A percentile compares a stretch with the other conserved stretches of the same genome.
phyloP scores from a whole-genome alignment of 345 rosid genomes.

The Sisymbrium altissimum region DNA sequence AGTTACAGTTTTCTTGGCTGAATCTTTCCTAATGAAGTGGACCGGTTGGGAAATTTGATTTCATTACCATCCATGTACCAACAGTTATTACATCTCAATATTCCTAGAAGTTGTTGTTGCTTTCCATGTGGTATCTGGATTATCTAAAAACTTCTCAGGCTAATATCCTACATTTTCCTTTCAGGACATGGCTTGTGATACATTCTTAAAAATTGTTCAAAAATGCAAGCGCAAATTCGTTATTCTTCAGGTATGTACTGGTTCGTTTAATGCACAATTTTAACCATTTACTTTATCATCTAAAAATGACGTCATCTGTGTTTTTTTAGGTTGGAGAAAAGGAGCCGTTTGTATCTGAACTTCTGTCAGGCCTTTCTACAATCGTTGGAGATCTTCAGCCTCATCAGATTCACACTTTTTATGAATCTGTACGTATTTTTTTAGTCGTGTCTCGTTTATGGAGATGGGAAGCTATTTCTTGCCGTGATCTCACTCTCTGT shows the following conservation, averaged over 20 bases:
- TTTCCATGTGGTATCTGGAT: background rate
- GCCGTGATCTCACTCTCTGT: background rate
- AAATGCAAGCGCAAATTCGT: conserved; percentile 96
- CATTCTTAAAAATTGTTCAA: conserved; percentile 96
- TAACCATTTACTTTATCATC: background rate
- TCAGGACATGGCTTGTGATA: conserved; percentile 99
- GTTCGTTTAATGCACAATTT: background rate
- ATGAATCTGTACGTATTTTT: conserved; percentile 74
- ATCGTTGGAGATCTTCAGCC: conserved; percentile 90
- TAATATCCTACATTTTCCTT: background rate
- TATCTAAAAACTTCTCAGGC: background rate
- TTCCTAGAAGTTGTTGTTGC: background rate
- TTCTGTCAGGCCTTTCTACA: conserved; percentile 76
- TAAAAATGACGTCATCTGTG: conserved; percentile 1
- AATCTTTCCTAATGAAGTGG: conserved; percentile 11
- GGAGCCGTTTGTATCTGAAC: conserved; percentile 98
- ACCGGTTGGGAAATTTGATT: background rate
- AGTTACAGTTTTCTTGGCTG: background rate
- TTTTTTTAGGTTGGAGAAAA: conserved; percentile 79
- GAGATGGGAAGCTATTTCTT: background rate
- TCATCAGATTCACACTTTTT: conserved; percentile 95
- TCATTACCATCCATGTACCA: background rate
- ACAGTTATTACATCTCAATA: background rate
- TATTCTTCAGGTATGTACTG: conserved; percentile 64
- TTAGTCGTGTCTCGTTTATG: background rate